These are phyloP conservation scores for Claviceps quebecensis DNA, from an alignment of 2,329 filamentous ascomycete species.

Conservation along the genomic window DNA sequence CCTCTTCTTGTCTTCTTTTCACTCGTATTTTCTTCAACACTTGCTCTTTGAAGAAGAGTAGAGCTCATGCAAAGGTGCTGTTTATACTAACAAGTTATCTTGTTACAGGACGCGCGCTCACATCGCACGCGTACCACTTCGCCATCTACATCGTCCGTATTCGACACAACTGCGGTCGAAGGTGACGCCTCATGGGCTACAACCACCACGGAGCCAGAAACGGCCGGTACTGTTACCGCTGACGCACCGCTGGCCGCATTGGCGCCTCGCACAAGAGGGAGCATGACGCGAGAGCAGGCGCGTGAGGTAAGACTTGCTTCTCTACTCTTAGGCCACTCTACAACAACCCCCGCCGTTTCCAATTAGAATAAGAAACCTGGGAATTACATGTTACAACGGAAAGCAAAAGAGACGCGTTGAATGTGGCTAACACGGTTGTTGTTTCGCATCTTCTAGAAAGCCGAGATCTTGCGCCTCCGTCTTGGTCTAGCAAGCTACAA, in stretches of 20 bases:
- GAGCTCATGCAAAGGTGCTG: background rate
- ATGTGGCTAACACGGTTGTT: slow-evolving; percentile 3
- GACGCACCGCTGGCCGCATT: slow-evolving; percentile 3
- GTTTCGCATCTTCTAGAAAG: slow-evolving; percentile 29
- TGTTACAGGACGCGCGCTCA: slow-evolving; percentile 2
- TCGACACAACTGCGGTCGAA: slow-evolving; percentile 33
- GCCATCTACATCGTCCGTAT: slow-evolving; percentile 33
- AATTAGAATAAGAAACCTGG: background rate
- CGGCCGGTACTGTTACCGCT: slow-evolving; percentile 4
- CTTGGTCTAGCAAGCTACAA: slow-evolving; percentile 63
- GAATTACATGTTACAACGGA: background rate
- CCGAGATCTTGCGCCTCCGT: slow-evolving; percentile 52
- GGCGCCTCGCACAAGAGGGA: slow-evolving; percentile 3
- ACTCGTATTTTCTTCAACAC: background rate
- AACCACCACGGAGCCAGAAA: slow-evolving; percentile 34
- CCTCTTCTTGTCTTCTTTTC: background rate
- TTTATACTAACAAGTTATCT: slow-evolving; percentile 4
- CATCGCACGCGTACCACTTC: slow-evolving; percentile 18
- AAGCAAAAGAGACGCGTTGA: background rate
- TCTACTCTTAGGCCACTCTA: background rate
- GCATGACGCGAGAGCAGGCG: slow-evolving; percentile 38
- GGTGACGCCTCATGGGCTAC: slow-evolving; percentile 36
- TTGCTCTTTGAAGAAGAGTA: background rate
- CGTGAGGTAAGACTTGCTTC: slow-evolving; percentile 26
- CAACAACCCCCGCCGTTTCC: background rate